Evolutionary conservation across 2,329 filamentous ascomycete species (phyloP).

Genomic region (Aureobasidium vineae): DNA sequence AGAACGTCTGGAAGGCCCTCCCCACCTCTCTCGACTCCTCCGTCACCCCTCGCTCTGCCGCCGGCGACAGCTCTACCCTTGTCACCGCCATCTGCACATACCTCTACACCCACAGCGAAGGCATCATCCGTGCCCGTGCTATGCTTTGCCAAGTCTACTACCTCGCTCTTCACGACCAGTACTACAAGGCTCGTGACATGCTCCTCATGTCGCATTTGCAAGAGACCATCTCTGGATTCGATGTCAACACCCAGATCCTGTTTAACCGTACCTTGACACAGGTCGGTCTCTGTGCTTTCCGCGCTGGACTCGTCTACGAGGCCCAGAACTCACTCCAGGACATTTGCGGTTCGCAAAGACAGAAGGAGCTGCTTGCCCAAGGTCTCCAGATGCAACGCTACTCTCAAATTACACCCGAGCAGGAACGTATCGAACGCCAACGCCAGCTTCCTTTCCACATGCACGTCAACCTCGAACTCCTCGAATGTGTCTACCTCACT

Average conservation of each 20-base stretch:
- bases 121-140: conserved; percentile 90
- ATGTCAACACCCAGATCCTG: conserved; percentile 94
- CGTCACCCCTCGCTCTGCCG: conserved; percentile 71
- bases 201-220: conserved; percentile 99
- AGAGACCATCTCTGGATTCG: conserved; percentile 94
- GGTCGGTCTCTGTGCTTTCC: conserved; percentile 97
- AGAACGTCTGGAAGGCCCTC: conserved; percentile 85
- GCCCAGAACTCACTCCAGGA: conserved; percentile 97
- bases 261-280: conserved; percentile 98
- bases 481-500: conserved; percentile 97
- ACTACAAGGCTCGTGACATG: conserved; percentile 97
- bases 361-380: conserved; percentile 97
- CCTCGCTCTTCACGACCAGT: conserved; percentile 93
- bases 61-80: conserved; percentile 68
- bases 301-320: conserved; percentile 93
- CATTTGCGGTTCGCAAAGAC: conserved; percentile 93
- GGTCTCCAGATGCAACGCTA: conserved; percentile 98
- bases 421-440: conserved; percentile 95
- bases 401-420: conserved; percentile 92
- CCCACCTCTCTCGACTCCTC: conserved; percentile 68
- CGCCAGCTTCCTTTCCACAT: conserved; percentile 99
- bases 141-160: conserved; percentile 99
- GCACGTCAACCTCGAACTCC: conserved; percentile 98
- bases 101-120: conserved; percentile 90
- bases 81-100: conserved; percentile 91